Evolutionary conservation across 2,329 filamentous ascomycete species (phyloP).

Genomic region (Xylariaceae sp.): DNA sequence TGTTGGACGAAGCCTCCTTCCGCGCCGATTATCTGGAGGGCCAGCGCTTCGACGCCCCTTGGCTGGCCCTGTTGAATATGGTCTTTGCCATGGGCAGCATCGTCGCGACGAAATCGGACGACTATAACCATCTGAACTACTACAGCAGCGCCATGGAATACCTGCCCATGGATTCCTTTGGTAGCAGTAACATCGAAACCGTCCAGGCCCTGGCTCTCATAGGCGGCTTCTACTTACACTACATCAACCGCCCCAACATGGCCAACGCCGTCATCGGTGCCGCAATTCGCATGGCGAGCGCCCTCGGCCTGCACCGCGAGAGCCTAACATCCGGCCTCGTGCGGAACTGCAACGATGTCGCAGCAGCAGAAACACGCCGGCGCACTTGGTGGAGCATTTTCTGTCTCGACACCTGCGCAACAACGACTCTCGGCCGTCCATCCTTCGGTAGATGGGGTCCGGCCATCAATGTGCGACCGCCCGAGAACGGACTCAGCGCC

Average conservation of each 20-base stretch:
- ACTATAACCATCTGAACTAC: constrained; percentile 64
- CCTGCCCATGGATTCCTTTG: constrained; percentile 61
- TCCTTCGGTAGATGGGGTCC: constrained; percentile 63
- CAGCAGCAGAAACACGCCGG: constrained; percentile 55
- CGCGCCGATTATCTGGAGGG: constrained; percentile 59
- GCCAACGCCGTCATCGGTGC: constrained; percentile 68
- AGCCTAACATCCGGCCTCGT: constrained; percentile 37
- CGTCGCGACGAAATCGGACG: constrained; percentile 58
- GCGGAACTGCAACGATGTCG: constrained; percentile 39
- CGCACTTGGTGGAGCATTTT: constrained; percentile 73
- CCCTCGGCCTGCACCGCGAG: constrained; percentile 66
- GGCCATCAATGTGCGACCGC: constrained; percentile 61
- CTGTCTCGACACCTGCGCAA: constrained; percentile 69
- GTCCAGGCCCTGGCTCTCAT: constrained; percentile 67
- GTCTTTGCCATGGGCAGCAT: constrained; percentile 72
- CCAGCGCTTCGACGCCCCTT: constrained; percentile 60
- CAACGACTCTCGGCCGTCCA: constrained; percentile 64
- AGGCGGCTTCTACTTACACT: constrained; percentile 72
- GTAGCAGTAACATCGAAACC: constrained; percentile 66
- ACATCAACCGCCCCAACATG: constrained; percentile 71
- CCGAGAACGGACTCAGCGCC: constrained; percentile 47
- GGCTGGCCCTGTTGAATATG: constrained; percentile 69
- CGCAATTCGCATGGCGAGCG: constrained; percentile 67
- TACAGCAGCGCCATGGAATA: constrained; percentile 64
- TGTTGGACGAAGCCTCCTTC: constrained; percentile 68